A percentile compares a stretch with the other conserved stretches of the same genome.
Conservation (phyloP, 192 early-diverging fungal genomes). For the Coemansia sp. region DNA sequence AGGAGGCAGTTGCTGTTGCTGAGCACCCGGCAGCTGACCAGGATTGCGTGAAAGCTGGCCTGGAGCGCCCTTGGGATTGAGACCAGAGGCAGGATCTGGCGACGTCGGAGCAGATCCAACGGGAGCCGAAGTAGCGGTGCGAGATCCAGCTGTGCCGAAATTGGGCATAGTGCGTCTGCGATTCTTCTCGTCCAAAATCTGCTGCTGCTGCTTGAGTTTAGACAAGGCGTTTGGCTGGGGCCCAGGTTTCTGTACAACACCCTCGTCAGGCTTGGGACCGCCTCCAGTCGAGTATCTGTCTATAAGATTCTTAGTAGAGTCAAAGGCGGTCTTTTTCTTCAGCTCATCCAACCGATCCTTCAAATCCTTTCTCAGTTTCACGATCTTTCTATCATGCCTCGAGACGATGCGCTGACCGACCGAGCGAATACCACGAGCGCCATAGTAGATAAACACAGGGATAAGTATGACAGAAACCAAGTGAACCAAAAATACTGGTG, state of each 20-base stretch:
- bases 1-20: background rate
- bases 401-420: conserved; percentile 28
- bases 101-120: conserved; percentile 67
- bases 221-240: conserved; percentile 6
- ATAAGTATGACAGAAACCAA: conserved; percentile 19
- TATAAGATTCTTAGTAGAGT: conserved; percentile 84
- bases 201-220: conserved; percentile 10
- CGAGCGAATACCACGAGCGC: conserved; percentile 27
- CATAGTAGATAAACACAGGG: conserved; percentile 49
- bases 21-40: background rate
- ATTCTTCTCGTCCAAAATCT: conserved; percentile 28
- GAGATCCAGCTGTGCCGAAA: conserved; percentile 78
- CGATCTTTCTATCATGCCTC: conserved; percentile 38
- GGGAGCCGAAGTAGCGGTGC: conserved; percentile 68
- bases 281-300: conserved; percentile 79
- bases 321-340: conserved; percentile 94
- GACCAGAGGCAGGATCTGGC: conserved; percentile 33
- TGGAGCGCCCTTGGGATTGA: background rate
- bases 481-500: conserved; percentile 27
- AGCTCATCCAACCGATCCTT: conserved; percentile 87
- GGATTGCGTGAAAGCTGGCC: background rate
- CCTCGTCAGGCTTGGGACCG: conserved; percentile 8
- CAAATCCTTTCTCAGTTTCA: conserved; percentile 59
- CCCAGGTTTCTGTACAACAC: background rate
- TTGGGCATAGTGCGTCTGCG: conserved; percentile 49